Conservation (phyloP, 495 filamentous ascomycete genomes). For the Xylaria bambusicola region DNA sequence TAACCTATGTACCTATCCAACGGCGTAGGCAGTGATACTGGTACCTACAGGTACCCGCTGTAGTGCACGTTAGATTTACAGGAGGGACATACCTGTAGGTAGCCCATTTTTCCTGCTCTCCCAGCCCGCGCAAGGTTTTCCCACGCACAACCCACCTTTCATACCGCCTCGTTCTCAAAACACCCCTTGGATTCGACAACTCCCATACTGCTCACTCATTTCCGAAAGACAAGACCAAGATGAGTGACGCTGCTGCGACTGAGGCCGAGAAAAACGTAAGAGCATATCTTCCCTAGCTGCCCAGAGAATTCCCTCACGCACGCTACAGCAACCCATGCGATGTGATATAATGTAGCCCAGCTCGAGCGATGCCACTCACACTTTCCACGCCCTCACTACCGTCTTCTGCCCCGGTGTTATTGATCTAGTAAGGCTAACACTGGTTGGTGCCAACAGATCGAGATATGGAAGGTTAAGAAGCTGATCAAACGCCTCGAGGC, state of each 20-base stretch:
- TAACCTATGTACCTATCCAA: background rate
- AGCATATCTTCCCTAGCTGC: slow-evolving; percentile 3
- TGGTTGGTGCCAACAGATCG: slow-evolving; percentile 46
- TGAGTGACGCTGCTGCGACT: slow-evolving; percentile 85
- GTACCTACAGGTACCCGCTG: too few relatives aligned
- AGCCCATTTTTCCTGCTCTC: slow-evolving; percentile 9
- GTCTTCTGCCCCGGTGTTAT: slow-evolving; percentile 10
- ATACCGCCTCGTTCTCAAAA: slow-evolving; percentile 6
- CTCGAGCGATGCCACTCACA: background rate
- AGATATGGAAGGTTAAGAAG: slow-evolving; percentile 92
- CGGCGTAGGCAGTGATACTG: slow-evolving; percentile 6
- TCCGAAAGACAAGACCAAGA: slow-evolving; percentile 53
- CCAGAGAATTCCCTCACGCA: slow-evolving; percentile 8
- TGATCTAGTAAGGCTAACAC: slow-evolving; percentile 23
- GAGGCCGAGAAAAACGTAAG: slow-evolving; percentile 97
- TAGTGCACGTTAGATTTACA: too few relatives aligned
- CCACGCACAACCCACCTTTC: slow-evolving; percentile 17
- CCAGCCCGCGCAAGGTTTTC: slow-evolving; percentile 19
- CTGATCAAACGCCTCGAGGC: slow-evolving; percentile 93
- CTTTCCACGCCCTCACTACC: slow-evolving; percentile 6
- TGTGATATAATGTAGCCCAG: background rate
- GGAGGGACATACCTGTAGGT: too few relatives aligned
- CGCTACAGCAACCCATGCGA: background rate
- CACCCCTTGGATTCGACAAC: slow-evolving; percentile 8
- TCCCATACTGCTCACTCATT: slow-evolving; percentile 12